Base-by-base conservation (phyloP, 2,329 filamentous ascomycete genomes). In the Ophiostoma sp. region DNA sequence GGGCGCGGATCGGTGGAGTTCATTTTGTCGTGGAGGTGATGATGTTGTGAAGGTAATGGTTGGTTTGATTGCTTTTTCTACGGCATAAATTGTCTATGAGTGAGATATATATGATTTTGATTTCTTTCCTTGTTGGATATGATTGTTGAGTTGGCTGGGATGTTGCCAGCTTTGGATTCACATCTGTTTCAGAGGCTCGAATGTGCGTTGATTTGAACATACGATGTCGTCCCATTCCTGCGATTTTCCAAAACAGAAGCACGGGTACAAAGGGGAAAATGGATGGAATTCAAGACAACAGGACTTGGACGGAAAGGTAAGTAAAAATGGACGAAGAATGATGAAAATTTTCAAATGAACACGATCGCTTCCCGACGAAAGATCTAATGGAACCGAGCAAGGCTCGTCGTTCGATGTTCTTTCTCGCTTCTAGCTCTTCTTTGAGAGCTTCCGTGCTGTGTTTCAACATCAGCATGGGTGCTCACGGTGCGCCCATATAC, bases 1-100 rank as follows among this genome's bases (percentile, higher is more conserved):
- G 74, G 70, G 42, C 74, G 74, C n/a, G 74, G 74, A 36, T 74
- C 68, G 39, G 74, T 74, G 2, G 74, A 75, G 59, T 73, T 75
- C 74, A 75, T 75, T 42, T 11, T 45, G 36, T 17, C 33, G n/a
- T 11, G 25, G 17, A 33, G 1, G 33, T 36, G 42, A 42, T 2
- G 39, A 42, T 42, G 12, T 12, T 52, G n/a, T 22, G 50, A 12
- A 1, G 22, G n/a, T 25, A 6, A 25, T 22, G 50, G 12, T 39
- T 57, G 25, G 31, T 42, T 22, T n/a, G 25, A 22, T 57, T 70
- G 1, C 31, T 36, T 25, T 25, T 8, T 69, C 12, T 39, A 1
- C 15, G 25, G 11, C 25, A 3, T 33, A 31, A 5, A 12, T 12
- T 48, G 28, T 48, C 9, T 4, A 19, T 2, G 2, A 2, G 2